A percentile compares a stretch with the other conserved stretches of the same genome.
Evolutionary conservation across 257 asterid species (phyloP).

Genomic region (Plantago major): DNA sequence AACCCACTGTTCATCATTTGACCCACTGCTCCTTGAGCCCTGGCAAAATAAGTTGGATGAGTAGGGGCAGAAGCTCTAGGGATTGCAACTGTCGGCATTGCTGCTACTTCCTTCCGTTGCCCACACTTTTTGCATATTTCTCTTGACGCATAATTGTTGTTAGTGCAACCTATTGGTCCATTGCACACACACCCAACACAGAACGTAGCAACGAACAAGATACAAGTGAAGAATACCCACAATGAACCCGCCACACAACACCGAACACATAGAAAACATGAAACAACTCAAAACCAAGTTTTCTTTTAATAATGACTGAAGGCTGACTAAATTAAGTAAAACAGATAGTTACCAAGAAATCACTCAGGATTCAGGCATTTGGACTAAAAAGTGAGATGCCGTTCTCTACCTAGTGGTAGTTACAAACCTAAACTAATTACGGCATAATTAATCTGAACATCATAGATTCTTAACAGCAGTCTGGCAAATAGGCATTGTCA

Average conservation of each 20-base stretch:
- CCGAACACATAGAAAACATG: slow-evolving; percentile 47
- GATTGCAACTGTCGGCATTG: slow-evolving; percentile 89
- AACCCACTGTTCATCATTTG: slow-evolving; percentile 29
- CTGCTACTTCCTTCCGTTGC: slow-evolving; percentile 89
- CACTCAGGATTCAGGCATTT: not conserved
- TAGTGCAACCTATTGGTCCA: slow-evolving; percentile 96
- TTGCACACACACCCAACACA: slow-evolving; percentile 74
- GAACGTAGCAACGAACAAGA: slow-evolving; percentile 70
- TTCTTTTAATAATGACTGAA: slow-evolving; percentile 18
- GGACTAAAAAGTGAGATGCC: too few relatives aligned
- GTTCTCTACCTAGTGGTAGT: too few relatives aligned
- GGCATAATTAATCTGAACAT: too few relatives aligned
- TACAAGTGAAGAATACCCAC: slow-evolving; percentile 43
- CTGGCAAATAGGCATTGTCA: too few relatives aligned
- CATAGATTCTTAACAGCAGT: too few relatives aligned
- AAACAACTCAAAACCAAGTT: slow-evolving; percentile 49
- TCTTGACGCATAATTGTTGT: slow-evolving; percentile 98
- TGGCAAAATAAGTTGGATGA: slow-evolving; percentile 82
- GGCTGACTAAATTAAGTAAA: slow-evolving; percentile 6
- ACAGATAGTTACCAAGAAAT: slow-evolving; percentile 9
- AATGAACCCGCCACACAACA: slow-evolving; percentile 58
- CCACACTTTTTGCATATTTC: slow-evolving; percentile 98
- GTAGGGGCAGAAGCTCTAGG: slow-evolving; percentile 78
- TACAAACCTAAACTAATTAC: too few relatives aligned
- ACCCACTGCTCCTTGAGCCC: slow-evolving; percentile 65